Conservation (phyloP, 805 yeast genomes). For the Debaryomyces prosopidis region DNA sequence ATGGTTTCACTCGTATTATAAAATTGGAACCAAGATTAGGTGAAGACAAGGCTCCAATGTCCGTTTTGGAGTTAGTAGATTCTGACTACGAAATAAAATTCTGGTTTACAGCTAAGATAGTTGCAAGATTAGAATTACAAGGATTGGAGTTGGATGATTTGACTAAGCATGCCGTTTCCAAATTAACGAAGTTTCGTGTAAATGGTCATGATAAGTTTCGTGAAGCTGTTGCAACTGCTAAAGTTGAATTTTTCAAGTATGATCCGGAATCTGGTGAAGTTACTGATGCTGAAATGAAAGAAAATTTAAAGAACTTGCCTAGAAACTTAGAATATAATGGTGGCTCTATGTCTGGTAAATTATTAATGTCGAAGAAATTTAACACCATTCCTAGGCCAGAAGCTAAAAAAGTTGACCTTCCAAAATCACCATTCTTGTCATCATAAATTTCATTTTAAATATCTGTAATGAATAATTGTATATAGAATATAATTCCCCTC, state of each 20-base stretch:
- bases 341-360: slow-evolving; percentile 22
- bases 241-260: slow-evolving; percentile 34
- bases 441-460: not conserved
- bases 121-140: slow-evolving; percentile 75
- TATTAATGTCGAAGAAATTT: slow-evolving; percentile 34
- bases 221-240: slow-evolving; percentile 57
- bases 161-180: slow-evolving; percentile 57
- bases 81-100: slow-evolving; percentile 61
- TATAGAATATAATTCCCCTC: not conserved
- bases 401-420: slow-evolving; percentile 19
- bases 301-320: slow-evolving; percentile 36
- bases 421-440: slow-evolving; percentile 31
- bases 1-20: slow-evolving; percentile 86
- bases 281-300: slow-evolving; percentile 19
- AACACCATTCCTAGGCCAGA: slow-evolving; percentile 28
- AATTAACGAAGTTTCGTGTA: slow-evolving; percentile 46
- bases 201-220: slow-evolving; percentile 56
- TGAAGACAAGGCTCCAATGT: slow-evolving; percentile 84
- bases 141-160: slow-evolving; percentile 48
- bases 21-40: slow-evolving; percentile 83
- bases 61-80: slow-evolving; percentile 84
- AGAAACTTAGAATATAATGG: slow-evolving; percentile 25
- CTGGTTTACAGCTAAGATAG: slow-evolving; percentile 78
- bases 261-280: slow-evolving; percentile 30
- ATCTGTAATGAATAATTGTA: not conserved